Conservation (phyloP, 73 alveolate genomes). For the Paramecium caudatum region DNA sequence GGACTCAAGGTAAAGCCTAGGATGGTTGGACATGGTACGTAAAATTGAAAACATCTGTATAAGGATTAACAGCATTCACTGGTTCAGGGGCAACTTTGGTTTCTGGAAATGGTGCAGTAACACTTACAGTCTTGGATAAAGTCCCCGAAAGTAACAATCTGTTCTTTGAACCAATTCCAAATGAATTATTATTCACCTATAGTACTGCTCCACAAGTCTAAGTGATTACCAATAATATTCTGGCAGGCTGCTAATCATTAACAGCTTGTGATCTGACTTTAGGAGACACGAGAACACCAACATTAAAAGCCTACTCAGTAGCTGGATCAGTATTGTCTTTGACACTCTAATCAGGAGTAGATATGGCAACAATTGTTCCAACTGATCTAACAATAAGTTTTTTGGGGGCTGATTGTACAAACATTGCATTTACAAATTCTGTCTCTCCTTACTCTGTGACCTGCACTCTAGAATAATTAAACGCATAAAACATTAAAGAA, state of each 20-base stretch:
- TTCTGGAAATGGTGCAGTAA: constrained; percentile 38
- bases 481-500: background rate
- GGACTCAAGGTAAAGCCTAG: constrained; percentile 15
- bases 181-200: constrained; percentile 39
- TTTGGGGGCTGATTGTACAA: constrained; percentile 57
- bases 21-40: constrained; percentile 40
- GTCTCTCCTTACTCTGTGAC: background rate
- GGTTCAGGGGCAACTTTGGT: background rate
- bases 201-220: constrained; percentile 7
- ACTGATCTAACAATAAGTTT: background rate
- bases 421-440: background rate
- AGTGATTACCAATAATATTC: background rate
- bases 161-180: constrained; percentile 67
- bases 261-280: constrained; percentile 52
- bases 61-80: background rate
- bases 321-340: constrained; percentile 19
- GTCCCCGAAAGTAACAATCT: background rate
- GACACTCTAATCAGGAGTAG: constrained; percentile 9
- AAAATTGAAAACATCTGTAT: background rate
- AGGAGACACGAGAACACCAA: constrained; percentile 38
- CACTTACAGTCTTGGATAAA: background rate
- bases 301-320: background rate
- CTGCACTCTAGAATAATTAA: constrained; percentile 27
- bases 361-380: background rate
- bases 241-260: background rate